Evolutionary conservation across 1,139 yeast species (phyloP).

Genomic region (Debaryomycetaceae sp.): DNA sequence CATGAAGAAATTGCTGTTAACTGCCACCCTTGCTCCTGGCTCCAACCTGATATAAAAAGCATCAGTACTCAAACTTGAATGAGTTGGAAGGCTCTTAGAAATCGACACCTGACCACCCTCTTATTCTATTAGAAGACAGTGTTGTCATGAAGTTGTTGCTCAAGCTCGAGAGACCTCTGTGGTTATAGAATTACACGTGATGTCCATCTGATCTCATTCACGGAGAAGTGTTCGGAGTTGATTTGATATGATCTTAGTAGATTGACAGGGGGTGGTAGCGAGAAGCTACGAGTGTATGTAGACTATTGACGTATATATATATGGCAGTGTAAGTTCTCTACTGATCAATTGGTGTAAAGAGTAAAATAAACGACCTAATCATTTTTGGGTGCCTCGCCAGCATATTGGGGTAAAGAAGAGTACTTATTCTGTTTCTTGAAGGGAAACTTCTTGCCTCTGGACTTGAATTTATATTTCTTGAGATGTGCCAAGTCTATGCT

Average conservation of each 20-base stretch:
- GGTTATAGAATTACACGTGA: too few species aligned
- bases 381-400: slow-evolving; percentile 8
- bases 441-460: slow-evolving; percentile 35
- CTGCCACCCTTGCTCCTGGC: slow-evolving; percentile 47
- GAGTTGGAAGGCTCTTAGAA: not conserved
- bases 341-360: too few species aligned
- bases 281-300: too few species aligned
- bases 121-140: not conserved
- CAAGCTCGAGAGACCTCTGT: too few species aligned
- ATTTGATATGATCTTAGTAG: too few species aligned
- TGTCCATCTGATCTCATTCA: too few species aligned
- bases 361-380: not conserved
- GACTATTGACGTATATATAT: too few species aligned
- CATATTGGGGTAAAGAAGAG: slow-evolving; percentile 28
- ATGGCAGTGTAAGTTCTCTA: too few species aligned
- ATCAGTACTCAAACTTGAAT: not conserved
- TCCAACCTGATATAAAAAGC: not conserved
- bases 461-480: slow-evolving; percentile 41
- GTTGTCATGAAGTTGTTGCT: too few species aligned
- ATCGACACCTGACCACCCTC: not conserved
- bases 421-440: slow-evolving; percentile 24
- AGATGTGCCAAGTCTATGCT: slow-evolving; percentile 46
- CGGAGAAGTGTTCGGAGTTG: too few species aligned
- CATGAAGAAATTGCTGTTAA: slow-evolving; percentile 53
- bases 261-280: too few species aligned